Conservation (phyloP, 2,329 filamentous ascomycete genomes). For the Dichotomopilus funicola region DNA sequence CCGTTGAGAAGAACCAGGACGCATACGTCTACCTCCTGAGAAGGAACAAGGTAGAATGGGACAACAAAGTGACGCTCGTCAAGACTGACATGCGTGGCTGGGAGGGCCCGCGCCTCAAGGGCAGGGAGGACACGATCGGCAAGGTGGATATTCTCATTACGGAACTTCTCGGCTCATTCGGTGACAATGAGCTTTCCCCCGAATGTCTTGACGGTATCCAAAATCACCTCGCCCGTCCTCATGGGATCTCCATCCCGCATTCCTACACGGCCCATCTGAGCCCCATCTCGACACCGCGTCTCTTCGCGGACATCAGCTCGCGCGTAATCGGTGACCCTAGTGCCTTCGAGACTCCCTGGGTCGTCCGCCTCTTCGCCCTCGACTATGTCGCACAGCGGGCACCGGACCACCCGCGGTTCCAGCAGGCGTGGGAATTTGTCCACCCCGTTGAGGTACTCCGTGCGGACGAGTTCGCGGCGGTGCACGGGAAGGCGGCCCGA, state of each 20-base stretch:
- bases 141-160: slow-evolving; percentile 90
- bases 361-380: slow-evolving; percentile 84
- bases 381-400: slow-evolving; percentile 70
- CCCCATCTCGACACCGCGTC: slow-evolving; percentile 81
- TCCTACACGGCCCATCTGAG: slow-evolving; percentile 91
- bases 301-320: slow-evolving; percentile 71
- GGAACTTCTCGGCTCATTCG: slow-evolving; percentile 90
- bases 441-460: slow-evolving; percentile 58
- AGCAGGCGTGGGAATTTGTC: slow-evolving; percentile 72
- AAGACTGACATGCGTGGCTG: slow-evolving; percentile 97
- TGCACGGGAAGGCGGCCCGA: slow-evolving; percentile 52
- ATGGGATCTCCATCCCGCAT: slow-evolving; percentile 88
- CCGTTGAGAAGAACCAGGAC: slow-evolving; percentile 96
- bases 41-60: slow-evolving; percentile 80
- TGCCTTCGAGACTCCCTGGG: slow-evolving; percentile 87
- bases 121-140: slow-evolving; percentile 38
- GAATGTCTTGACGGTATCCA: slow-evolving; percentile 96
- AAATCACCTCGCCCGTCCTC: slow-evolving; percentile 67
- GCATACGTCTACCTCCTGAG: slow-evolving; percentile 88
- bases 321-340: slow-evolving; percentile 56
- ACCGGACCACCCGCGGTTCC: slow-evolving; percentile 56
- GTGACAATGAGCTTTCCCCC: slow-evolving; percentile 88
- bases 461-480: slow-evolving; percentile 28
- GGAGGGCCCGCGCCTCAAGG: slow-evolving; percentile 64
- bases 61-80: slow-evolving; percentile 71